A percentile compares a stretch with the other conserved stretches of the same genome.
Evolutionary conservation across 306 rosid genomes (phyloP).

Genomic region (Prunus campanulata): DNA sequence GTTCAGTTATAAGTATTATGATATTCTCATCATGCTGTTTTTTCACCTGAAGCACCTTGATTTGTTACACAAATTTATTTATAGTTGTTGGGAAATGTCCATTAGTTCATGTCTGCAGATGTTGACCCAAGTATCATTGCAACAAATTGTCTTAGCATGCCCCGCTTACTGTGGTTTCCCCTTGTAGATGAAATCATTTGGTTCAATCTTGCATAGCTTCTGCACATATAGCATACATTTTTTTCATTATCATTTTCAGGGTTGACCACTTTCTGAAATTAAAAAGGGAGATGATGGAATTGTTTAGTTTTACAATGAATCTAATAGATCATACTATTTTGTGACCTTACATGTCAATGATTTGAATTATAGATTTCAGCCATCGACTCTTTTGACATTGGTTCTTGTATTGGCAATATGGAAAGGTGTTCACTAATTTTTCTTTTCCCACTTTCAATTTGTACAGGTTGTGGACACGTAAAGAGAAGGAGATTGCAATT

Average conservation of each 20-base stretch:
- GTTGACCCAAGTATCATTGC: not conserved
- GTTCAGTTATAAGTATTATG: not conserved
- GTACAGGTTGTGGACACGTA: slow-evolving; percentile 89
- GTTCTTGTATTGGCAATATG: not conserved
- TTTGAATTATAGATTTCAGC: not conserved
- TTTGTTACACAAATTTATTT: not conserved
- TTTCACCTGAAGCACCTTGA: not conserved
- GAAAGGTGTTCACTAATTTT: not conserved
- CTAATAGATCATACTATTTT: not conserved
- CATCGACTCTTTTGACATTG: not conserved
- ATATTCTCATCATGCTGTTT: not conserved
- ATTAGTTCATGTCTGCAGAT: not conserved
- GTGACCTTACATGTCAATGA: not conserved
- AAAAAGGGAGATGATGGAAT: not conserved
- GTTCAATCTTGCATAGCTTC: not conserved
- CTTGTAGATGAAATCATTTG: too few relatives aligned
- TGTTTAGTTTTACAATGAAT: not conserved
- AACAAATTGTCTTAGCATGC: not conserved
- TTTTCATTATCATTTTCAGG: not conserved
- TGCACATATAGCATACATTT: not conserved
- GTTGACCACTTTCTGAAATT: not conserved
- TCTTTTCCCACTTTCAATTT: not conserved
- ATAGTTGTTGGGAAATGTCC: not conserved
- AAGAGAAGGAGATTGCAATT: slow-evolving; percentile 89
- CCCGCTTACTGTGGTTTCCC: not conserved